Conservation (phyloP, 2,329 filamentous ascomycete genomes). For the Talaromyces islandicus region DNA sequence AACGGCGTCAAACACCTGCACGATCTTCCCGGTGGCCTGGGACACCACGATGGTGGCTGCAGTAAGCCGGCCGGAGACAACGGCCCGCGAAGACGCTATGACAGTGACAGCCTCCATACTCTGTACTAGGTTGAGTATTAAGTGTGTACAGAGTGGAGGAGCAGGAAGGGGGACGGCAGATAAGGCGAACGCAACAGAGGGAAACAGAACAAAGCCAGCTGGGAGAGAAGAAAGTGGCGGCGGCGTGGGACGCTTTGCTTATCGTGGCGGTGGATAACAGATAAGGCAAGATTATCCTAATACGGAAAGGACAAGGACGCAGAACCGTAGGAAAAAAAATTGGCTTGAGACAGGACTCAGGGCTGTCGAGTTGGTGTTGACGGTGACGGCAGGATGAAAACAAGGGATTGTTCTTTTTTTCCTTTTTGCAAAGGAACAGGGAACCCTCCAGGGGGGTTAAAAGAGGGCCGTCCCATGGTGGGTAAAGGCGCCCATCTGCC, state of each 20-base stretch:
- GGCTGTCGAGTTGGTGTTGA: neutral
- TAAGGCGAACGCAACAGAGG: neutral
- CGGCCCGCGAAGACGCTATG: constrained; percentile 74
- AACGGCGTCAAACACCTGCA: constrained; percentile 65
- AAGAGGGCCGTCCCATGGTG: neutral
- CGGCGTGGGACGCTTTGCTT: neutral
- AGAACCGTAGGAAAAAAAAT: neutral
- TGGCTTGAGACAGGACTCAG: no score
- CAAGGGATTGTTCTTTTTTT: neutral
- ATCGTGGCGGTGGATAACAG: constrained; percentile 2
- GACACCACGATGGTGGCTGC: constrained; percentile 81
- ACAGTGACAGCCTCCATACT: constrained; percentile 39
- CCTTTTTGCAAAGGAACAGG: neutral
- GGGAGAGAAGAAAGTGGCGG: neutral
- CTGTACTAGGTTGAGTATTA: neutral
- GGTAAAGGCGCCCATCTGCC: neutral
- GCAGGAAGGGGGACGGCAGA: neutral
- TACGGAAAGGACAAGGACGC: neutral
- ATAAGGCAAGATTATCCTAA: constrained; percentile 2
- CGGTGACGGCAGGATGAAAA: neutral
- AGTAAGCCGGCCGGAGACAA: constrained; percentile 70
- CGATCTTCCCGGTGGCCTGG: constrained; percentile 73
- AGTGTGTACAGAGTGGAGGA: neutral
- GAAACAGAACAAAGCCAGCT: neutral
- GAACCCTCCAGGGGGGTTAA: neutral